A percentile compares a stretch with the other conserved stretches of the same genome.
Conservation (phyloP, 345 rosid species). For the Eucalyptus cladocalyx region DNA sequence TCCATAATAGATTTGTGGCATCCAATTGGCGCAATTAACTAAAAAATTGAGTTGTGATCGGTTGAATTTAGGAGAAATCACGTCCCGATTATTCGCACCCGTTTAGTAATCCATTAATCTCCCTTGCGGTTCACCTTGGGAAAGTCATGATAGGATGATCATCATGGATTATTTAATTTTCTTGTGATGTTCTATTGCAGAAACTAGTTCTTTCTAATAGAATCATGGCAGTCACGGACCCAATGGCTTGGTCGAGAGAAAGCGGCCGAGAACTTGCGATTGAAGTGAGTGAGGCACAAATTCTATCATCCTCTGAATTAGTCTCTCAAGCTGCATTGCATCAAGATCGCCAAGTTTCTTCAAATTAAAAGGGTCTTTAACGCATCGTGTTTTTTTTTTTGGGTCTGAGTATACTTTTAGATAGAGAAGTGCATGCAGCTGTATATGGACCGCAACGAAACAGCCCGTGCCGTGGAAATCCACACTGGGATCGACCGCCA, state of each 20-base stretch:
- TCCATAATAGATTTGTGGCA: background rate
- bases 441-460: background rate
- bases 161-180: background rate
- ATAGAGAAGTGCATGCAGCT: background rate
- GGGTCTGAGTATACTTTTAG: background rate
- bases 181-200: background rate
- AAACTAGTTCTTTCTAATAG: background rate
- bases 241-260: background rate
- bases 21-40: background rate
- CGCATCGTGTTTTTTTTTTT: fast-evolving
- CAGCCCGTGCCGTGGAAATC: background rate
- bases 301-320: background rate
- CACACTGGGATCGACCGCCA: background rate
- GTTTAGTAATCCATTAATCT: background rate
- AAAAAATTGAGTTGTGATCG: background rate
- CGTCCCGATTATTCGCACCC: background rate
- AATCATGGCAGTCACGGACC: background rate
- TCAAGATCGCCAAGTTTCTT: background rate
- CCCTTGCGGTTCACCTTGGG: fast-evolving
- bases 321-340: background rate
- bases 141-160: background rate
- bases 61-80: background rate
- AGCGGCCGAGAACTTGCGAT: background rate
- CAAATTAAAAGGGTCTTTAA: background rate
- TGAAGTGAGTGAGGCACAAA: background rate